These are phyloP conservation scores for Ophiostoma sp. DNA, from an alignment of 2,329 filamentous ascomycete species.

Conservation along the genomic window DNA sequence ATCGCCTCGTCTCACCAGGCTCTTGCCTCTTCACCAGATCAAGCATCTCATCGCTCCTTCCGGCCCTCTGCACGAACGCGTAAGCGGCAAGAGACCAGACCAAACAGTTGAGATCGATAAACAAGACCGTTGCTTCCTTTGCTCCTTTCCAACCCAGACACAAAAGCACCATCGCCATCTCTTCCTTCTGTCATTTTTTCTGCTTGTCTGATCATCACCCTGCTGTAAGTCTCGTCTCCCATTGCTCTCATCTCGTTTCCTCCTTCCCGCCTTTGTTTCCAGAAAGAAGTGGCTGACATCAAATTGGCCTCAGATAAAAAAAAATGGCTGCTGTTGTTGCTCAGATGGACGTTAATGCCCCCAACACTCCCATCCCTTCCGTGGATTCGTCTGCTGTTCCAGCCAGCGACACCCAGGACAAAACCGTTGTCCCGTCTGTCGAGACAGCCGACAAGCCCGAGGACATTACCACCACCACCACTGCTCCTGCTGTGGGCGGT, in stretches of 20 bases:
- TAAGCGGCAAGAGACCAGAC: background rate
- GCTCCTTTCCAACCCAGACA: background rate
- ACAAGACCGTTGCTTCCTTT: background rate
- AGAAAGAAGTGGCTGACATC: background rate
- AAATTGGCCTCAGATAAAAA: background rate
- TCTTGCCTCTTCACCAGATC: background rate
- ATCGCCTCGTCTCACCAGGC: background rate
- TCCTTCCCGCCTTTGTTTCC: background rate
- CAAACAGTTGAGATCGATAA: background rate
- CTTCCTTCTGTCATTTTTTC: background rate
- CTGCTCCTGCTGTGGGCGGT: background rate
- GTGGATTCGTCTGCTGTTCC: background rate
- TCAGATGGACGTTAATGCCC: background rate
- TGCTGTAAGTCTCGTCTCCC: background rate
- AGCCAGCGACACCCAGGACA: background rate
- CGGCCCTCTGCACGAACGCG: background rate
- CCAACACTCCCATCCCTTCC: background rate
- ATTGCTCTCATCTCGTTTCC: background rate
- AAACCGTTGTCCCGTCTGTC: background rate
- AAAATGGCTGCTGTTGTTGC: constrained; percentile 17
- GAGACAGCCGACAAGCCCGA: background rate
- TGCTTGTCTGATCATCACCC: background rate
- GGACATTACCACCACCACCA: background rate
- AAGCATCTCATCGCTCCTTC: background rate
- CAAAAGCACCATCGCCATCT: background rate